These are phyloP conservation scores for Amaranthus cruentus DNA, from an alignment of 148 eudicot genomes.

Conservation along the genomic window DNA sequence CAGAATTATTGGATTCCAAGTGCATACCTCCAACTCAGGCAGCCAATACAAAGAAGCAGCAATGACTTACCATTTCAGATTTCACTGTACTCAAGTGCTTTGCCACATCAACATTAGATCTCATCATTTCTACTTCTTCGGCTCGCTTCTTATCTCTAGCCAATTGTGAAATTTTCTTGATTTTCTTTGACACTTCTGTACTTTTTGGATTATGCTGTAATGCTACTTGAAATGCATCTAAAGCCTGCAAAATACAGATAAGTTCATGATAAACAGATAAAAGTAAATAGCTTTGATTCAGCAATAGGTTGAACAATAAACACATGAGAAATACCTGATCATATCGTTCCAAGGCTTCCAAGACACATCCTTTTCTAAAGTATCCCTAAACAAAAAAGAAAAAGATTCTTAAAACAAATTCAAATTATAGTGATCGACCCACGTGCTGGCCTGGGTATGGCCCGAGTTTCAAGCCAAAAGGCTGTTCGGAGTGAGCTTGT, in stretches of 20 bases:
- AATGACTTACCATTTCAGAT: constrained; percentile 66
- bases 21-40: background rate
- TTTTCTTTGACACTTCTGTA: constrained; percentile 82
- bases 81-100: constrained; percentile 63
- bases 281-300: background rate
- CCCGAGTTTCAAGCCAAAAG: too few relatives aligned
- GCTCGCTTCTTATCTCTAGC: constrained; percentile 69
- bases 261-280: background rate
- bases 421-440: background rate
- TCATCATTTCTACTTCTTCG: constrained; percentile 67
- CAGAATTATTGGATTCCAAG: background rate
- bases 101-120: constrained; percentile 73
- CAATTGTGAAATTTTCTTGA: constrained; percentile 76
- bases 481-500: too few relatives aligned
- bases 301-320: background rate
- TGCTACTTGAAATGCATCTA: constrained; percentile 71
- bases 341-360: constrained; percentile 90
- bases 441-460: too few relatives aligned
- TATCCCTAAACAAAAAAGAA: constrained; percentile 57
- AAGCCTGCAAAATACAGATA: constrained; percentile 50
- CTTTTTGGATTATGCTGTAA: constrained; percentile 75
- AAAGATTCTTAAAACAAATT: background rate
- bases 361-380: constrained; percentile 91
- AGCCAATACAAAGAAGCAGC: constrained; percentile 3
- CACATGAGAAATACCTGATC: constrained; percentile 52